phyloP scores from a whole-genome alignment of 495 filamentous ascomycete genomes.

The Aspergillus panamensis region DNA sequence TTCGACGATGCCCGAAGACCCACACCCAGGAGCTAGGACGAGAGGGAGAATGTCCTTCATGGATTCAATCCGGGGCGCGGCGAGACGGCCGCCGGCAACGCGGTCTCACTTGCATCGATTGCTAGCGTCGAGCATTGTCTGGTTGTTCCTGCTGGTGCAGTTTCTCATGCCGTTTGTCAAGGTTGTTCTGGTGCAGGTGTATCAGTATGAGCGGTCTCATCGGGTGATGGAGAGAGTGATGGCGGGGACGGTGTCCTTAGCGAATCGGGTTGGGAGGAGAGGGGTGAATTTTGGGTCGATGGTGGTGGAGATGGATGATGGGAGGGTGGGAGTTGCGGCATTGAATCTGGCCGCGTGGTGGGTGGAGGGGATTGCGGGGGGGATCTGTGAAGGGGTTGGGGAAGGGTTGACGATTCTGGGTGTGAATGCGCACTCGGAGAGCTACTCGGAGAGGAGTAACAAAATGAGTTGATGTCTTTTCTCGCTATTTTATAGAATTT shows the following conservation, averaged over 20 bases:
- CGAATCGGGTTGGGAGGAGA: constrained; percentile 51
- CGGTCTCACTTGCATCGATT: constrained; percentile 55
- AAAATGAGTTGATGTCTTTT: not conserved
- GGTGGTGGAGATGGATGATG: constrained; percentile 52
- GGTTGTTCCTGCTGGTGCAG: constrained; percentile 54
- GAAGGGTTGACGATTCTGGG: constrained; percentile 55
- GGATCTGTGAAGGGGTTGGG: constrained; percentile 61
- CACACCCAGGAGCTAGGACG: too few species aligned
- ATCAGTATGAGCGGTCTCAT: constrained; percentile 62
- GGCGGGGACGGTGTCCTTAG: constrained; percentile 44
- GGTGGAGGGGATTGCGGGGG: constrained; percentile 56
- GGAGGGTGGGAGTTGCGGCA: constrained; percentile 51
- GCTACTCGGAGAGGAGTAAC: not conserved
- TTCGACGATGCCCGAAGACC: too few species aligned
- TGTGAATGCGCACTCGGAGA: constrained; percentile 29
- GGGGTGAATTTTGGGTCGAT: constrained; percentile 47
- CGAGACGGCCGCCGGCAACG: constrained; percentile 2
- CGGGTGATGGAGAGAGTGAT: constrained; percentile 55
- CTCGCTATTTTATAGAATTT: too few species aligned
- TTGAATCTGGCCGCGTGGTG: constrained; percentile 52
- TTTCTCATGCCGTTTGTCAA: constrained; percentile 58
- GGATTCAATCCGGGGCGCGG: too few species aligned
- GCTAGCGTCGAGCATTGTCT: constrained; percentile 53
- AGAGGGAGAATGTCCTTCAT: too few species aligned
- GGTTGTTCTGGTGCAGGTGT: constrained; percentile 47